A percentile compares a stretch with the other conserved stretches of the same genome.
These are phyloP conservation scores for Moesziomyces parantarcticus DNA, from an alignment of 1,284 basidiomycete genomes.

Conservation along the genomic window DNA sequence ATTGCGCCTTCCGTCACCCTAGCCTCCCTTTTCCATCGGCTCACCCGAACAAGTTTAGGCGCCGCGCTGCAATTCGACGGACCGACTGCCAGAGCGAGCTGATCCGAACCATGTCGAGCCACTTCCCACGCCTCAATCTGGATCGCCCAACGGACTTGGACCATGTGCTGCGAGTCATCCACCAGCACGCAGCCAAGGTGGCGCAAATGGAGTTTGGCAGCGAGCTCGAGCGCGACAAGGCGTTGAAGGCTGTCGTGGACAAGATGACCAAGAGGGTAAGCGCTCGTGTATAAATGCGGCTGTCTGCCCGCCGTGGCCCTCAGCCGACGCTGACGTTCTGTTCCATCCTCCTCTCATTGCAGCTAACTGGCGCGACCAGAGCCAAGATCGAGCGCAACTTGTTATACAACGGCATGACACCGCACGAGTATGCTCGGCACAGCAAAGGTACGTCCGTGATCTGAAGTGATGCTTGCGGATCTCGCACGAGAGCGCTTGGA, in stretches of 20 bases:
- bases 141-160: constrained; percentile 39
- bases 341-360: background rate
- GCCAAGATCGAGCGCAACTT: constrained; percentile 45
- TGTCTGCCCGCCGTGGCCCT: background rate
- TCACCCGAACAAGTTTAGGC: background rate
- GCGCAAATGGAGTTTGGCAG: constrained; percentile 51
- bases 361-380: constrained; percentile 38
- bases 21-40: background rate
- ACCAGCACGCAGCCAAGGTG: constrained; percentile 38
- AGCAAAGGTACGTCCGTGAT: constrained; percentile 33
- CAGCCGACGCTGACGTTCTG: background rate
- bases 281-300: background rate
- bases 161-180: constrained; percentile 27
- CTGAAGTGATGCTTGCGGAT: background rate
- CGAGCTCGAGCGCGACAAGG: constrained; percentile 35
- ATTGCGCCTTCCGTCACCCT: background rate
- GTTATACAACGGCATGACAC: constrained; percentile 43
- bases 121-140: constrained; percentile 41
- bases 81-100: background rate
- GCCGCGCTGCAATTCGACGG: background rate
- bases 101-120: constrained; percentile 29
- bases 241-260: constrained; percentile 29
- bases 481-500: no score
- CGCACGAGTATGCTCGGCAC: constrained; percentile 30
- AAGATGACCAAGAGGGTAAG: constrained; percentile 41